Evolutionary conservation across 495 filamentous ascomycete species (phyloP).

Genomic region (Lophiotrema nucula): DNA sequence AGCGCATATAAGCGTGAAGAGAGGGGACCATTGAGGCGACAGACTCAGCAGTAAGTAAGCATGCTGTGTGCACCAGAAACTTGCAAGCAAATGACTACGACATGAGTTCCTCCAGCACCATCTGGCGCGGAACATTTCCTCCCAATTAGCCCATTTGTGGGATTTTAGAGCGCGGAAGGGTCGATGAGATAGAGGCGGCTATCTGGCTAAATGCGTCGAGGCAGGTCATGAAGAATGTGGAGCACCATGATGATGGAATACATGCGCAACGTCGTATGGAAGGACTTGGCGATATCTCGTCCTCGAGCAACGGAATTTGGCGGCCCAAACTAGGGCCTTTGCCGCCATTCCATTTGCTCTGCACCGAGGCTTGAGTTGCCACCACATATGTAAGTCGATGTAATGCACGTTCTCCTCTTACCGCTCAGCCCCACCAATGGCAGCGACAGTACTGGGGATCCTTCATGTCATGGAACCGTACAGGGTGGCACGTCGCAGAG

Average conservation of each 20-base stretch:
- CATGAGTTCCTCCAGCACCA: no score
- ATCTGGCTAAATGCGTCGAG: conserved; percentile 21
- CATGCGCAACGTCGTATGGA: conserved; percentile 6
- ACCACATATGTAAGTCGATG: background rate
- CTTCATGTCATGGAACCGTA: conserved; percentile 9
- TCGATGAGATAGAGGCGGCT: conserved; percentile 7
- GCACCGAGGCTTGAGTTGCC: background rate
- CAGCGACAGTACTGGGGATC: background rate
- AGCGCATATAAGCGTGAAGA: conserved; percentile 6
- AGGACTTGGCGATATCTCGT: conserved; percentile 18
- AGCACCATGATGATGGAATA: background rate
- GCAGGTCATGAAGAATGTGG: background rate
- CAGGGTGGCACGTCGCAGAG: conserved; percentile 1
- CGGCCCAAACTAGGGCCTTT: no score
- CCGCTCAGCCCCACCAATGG: conserved; percentile 2
- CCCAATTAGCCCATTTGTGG: conserved; percentile 14
- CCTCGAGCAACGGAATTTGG: background rate
- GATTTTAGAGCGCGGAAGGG: conserved; percentile 6
- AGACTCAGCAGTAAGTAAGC: no score
- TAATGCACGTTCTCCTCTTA: background rate
- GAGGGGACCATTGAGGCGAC: no score
- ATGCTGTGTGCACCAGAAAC: no score
- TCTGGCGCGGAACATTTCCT: no score
- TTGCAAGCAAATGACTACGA: no score
- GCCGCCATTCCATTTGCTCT: no score